phyloP scores from a whole-genome alignment of 1,284 basidiomycete species.

The Cryptococcus floricola region DNA sequence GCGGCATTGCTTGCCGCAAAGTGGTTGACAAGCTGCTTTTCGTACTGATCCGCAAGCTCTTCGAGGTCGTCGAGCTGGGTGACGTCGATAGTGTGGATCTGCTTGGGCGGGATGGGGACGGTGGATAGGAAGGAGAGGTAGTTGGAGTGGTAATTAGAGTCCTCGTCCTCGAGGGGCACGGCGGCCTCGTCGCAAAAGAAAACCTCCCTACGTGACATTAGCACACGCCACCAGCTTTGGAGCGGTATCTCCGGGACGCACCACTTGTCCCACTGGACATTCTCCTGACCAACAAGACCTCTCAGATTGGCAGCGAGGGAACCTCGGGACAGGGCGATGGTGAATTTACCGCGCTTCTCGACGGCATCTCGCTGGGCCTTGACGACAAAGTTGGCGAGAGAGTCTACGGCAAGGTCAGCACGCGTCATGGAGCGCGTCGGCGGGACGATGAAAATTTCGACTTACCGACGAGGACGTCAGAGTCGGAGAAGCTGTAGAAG shows the following conservation, averaged over 20 bases:
- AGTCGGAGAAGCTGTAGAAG: constrained; percentile 68
- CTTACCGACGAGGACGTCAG: constrained; percentile 56
- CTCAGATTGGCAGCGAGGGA: constrained; percentile 81
- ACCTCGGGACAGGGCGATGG: constrained; percentile 89
- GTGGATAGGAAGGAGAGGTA: constrained; percentile 74
- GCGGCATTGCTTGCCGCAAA: constrained; percentile 88
- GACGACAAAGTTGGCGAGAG: constrained; percentile 80
- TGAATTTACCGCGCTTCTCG: constrained; percentile 87
- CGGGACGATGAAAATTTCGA: background rate
- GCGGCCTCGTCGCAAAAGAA: constrained; percentile 97
- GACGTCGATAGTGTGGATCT: constrained; percentile 88
- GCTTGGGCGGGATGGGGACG: constrained; percentile 65
- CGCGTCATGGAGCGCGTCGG: background rate
- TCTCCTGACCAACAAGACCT: constrained; percentile 67
- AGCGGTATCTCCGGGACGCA: constrained; percentile 34
- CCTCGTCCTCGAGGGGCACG: constrained; percentile 86
- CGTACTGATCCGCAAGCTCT: constrained; percentile 82
- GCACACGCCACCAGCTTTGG: background rate
- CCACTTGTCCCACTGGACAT: constrained; percentile 92
- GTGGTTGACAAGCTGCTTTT: constrained; percentile 83
- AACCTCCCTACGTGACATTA: constrained; percentile 68
- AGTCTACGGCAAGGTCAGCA: constrained; percentile 34
- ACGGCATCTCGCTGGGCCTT: constrained; percentile 90
- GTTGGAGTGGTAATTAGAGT: constrained; percentile 89
- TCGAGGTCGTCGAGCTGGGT: constrained; percentile 65